Percentiles rank a stretch among this genome's conserved stretches.
phyloP scores from a whole-genome alignment of 352 stramenopile species.

The Globisporangium mamillatum region DNA sequence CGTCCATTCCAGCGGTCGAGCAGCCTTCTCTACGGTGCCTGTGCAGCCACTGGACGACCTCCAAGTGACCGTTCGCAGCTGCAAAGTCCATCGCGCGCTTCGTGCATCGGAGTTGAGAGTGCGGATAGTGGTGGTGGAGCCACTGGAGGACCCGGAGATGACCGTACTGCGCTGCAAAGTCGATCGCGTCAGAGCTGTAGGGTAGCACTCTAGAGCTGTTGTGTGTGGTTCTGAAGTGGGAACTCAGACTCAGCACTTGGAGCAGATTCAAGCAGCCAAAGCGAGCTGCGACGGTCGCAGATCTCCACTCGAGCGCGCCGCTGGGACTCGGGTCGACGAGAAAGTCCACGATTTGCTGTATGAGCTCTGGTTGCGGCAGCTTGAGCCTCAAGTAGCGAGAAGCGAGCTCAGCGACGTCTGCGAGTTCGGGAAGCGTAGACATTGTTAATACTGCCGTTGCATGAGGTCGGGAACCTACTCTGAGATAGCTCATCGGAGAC shows the following conservation, averaged over 20 bases:
- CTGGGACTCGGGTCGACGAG: not conserved
- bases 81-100: conserved; percentile 6
- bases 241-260: not conserved
- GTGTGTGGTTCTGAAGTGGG: not conserved
- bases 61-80: not conserved
- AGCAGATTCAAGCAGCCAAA: not conserved
- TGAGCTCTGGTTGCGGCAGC: not conserved
- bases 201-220: not conserved
- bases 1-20: not conserved
- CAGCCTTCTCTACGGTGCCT: not conserved
- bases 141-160: conserved; percentile 3
- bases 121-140: not conserved
- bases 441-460: not conserved
- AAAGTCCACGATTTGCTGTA: conserved; percentile 2
- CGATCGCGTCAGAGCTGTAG: not conserved
- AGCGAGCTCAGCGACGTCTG: not conserved
- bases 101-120: not conserved
- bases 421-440: not conserved
- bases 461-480: not conserved
- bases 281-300: not conserved
- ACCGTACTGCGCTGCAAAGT: conserved; percentile 2
- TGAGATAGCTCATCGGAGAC: not conserved
- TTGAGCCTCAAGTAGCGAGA: not conserved
- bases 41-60: conserved; percentile 6
- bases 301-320: conserved; percentile 2